Base-by-base conservation (phyloP, 2,329 filamentous ascomycete genomes). In the Dothideomycetes sp. region DNA sequence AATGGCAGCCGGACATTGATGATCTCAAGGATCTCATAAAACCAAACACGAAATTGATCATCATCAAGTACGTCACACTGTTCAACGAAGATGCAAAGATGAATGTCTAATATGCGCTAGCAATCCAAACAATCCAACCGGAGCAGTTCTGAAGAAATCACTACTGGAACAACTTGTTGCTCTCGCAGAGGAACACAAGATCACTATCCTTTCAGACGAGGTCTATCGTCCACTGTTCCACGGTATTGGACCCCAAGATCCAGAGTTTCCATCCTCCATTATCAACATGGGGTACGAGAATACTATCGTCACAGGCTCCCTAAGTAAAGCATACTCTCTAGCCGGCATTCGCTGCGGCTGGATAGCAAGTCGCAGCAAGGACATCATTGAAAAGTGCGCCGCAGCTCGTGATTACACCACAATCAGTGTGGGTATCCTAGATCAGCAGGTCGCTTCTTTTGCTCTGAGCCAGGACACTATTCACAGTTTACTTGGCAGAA, bases 211-310 rank as follows among this genome's bases (percentile, higher is more conserved):
- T 42, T 74, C 73, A 5, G 84, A 93, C 52, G 85, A 94, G 62
- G 85, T 91, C 17, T 94, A 89, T 59, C 73, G 83, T 1, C 87
- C 86, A 0, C 66, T 94, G 3, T 93, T 87, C 64, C 84, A 93
- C 58, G 73, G 73, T 38, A 74, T 73, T 54, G 68, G 59, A 22
- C 70, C 73, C 0, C 57, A 68, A 22, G 67, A 73, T 42, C 49
- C 60, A 3, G 68, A 70, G 15, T 72, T 73, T 41, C 82, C 74
- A 2, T 79, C 82, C 0, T 86, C 84, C 0, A 69, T 79, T 9
- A 66, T 87, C 1, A 76, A 81, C 0, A 65, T 91, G 32, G 79
- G 77, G 32, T 91, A 93, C 59, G 62, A 72, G 3, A 80, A 78
- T 41, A 72, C 75, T 16, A 68, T 94, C 22, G 75, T 77, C 10